These are phyloP conservation scores for Stevia rebaudiana DNA, from an alignment of 140 eudicot species.

Conservation along the genomic window DNA sequence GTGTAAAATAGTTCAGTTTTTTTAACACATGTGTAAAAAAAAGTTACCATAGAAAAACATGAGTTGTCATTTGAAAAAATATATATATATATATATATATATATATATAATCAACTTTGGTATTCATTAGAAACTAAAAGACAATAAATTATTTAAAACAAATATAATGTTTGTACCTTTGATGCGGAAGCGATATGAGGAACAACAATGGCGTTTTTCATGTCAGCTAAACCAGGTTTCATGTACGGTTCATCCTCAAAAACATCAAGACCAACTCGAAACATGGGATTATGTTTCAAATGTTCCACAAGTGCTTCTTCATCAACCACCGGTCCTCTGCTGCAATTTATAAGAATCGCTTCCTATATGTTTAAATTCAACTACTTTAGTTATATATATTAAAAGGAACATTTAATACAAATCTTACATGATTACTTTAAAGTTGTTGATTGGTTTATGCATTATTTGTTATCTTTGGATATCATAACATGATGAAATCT, in stretches of 20 bases:
- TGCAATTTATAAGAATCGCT: constrained; percentile 90
- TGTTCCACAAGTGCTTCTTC: constrained; percentile 97
- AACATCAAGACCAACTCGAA: constrained; percentile 98
- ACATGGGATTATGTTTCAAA: constrained; percentile 82
- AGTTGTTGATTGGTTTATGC: not conserved
- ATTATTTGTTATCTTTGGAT: not conserved
- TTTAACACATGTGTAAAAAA: too few species aligned
- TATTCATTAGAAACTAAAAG: not conserved
- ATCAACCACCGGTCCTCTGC: constrained; percentile 95
- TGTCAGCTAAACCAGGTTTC: constrained; percentile 95
- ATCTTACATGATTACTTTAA: not conserved
- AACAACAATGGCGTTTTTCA: constrained; percentile 90
- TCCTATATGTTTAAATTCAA: constrained; percentile 42
- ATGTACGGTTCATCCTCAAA: constrained; percentile 99
- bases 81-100: too few species aligned
- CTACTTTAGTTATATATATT: not conserved
- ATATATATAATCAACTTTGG: constrained; percentile 1
- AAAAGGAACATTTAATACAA: not conserved
- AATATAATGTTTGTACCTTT: constrained; percentile 42
- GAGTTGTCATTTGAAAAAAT: too few species aligned
- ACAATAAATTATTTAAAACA: not conserved
- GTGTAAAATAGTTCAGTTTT: too few species aligned
- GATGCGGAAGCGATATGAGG: constrained; percentile 99
- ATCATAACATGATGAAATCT: not conserved
- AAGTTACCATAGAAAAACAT: too few species aligned